phyloP scores from a whole-genome alignment of 306 rosid genomes.

The Herpetospermum pedunculosum region DNA sequence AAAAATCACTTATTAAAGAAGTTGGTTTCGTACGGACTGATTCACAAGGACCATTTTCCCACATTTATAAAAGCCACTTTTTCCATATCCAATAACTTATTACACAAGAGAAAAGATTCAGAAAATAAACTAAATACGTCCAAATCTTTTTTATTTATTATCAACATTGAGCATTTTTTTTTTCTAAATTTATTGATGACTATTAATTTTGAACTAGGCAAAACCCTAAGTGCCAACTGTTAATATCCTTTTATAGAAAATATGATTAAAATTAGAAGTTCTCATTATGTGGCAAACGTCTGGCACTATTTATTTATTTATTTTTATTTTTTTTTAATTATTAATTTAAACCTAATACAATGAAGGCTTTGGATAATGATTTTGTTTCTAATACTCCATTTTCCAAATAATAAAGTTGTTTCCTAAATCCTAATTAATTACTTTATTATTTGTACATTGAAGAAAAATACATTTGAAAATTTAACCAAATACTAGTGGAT shows the following conservation, averaged over 20 bases:
- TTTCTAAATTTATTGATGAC: background rate
- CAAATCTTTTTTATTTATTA: background rate
- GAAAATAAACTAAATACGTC: background rate
- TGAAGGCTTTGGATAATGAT: background rate
- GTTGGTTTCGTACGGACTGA: slow-evolving; percentile 6
- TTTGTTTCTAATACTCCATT: background rate
- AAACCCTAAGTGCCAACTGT: slow-evolving; percentile 4
- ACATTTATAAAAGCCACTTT: background rate
- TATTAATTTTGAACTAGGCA: background rate
- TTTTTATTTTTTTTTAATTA: background rate
- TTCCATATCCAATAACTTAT: background rate
- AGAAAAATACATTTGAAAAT: background rate
- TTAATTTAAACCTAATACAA: background rate
- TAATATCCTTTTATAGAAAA: background rate
- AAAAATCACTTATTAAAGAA: background rate
- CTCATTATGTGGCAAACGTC: background rate
- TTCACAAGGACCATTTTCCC: background rate
- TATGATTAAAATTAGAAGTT: background rate
- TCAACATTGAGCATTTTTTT: background rate
- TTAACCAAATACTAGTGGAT: background rate
- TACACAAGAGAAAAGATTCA: background rate
- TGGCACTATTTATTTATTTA: no score
- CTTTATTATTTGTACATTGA: background rate
- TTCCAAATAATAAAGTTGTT: background rate
- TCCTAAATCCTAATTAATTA: background rate